A percentile compares a stretch with the other conserved stretches of the same genome.
These are phyloP conservation scores for Guyanaporus albipodus DNA, from an alignment of 768 basidiomycete genomes.

Conservation along the genomic window DNA sequence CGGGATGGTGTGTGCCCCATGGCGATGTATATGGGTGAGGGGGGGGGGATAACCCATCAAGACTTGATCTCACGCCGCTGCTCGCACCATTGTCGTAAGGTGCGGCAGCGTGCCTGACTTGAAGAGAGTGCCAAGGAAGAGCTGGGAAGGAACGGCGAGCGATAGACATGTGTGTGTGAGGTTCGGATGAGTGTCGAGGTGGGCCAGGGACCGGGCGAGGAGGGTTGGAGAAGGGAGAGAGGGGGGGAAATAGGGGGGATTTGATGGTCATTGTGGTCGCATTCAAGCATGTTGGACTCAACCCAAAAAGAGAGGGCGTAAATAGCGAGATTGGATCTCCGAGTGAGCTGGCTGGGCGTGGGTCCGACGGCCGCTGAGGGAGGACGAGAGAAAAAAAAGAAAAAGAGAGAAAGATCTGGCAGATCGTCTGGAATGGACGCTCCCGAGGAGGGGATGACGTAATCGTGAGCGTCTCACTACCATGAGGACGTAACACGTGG, in stretches of 20 bases:
- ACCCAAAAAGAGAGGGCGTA: too few species aligned
- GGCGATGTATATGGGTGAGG: slow-evolving; percentile 9
- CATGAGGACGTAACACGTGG: slow-evolving; percentile 20
- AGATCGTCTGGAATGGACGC: slow-evolving; percentile 14
- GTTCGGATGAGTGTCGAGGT: too few species aligned
- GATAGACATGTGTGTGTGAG: not conserved
- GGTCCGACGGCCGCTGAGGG: not conserved
- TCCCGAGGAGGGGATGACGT: slow-evolving; percentile 12
- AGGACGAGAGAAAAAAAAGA: not conserved
- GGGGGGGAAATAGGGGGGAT: too few species aligned
- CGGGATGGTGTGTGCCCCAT: not conserved
- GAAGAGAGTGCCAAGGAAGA: not conserved
- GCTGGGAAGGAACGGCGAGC: not conserved
- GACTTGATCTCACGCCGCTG: slow-evolving; percentile 11
- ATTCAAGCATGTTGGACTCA: too few species aligned
- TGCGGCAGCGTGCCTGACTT: slow-evolving; percentile 11
- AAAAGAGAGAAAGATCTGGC: slow-evolving; percentile 1
- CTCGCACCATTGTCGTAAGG: slow-evolving; percentile 17
- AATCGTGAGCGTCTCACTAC: slow-evolving; percentile 7
- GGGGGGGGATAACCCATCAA: too few species aligned
- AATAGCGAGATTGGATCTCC: too few species aligned
- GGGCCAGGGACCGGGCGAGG: too few species aligned
- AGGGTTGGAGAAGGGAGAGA: too few species aligned
- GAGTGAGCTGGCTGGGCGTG: too few species aligned
- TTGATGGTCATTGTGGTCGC: too few species aligned